Percentiles rank a stretch among this genome's conserved stretches.
phyloP scores from a whole-genome alignment of 139 green algal species.

The Micractinium conductrix region DNA sequence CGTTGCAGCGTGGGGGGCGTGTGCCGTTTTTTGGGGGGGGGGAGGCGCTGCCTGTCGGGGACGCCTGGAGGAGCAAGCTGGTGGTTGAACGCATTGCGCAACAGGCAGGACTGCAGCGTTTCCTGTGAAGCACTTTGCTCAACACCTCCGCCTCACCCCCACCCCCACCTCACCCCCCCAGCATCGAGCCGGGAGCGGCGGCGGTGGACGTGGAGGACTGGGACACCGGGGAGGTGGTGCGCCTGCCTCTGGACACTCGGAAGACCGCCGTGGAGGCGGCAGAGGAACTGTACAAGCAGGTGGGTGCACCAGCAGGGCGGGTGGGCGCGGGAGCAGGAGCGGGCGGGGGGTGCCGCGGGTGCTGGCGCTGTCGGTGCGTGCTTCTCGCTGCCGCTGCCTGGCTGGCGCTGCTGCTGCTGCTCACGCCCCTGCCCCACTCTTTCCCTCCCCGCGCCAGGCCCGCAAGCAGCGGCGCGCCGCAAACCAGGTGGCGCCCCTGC shows the following conservation, averaged over 20 bases:
- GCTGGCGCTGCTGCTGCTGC: not conserved
- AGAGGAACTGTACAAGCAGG: conserved; percentile 69
- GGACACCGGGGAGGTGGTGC: conserved; percentile 69
- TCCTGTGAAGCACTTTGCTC: too few species aligned
- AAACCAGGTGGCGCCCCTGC: conserved; percentile 70
- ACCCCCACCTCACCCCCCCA: not conserved
- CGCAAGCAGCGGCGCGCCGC: conserved; percentile 71
- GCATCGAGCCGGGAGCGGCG: conserved; percentile 29
- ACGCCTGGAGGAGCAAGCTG: too few species aligned
- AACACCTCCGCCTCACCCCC: not conserved
- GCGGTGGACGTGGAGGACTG: conserved; percentile 78
- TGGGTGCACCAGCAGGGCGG: not conserved
- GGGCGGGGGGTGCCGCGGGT: not conserved
- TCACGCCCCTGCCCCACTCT: not conserved
- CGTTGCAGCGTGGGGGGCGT: too few species aligned
- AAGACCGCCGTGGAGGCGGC: conserved; percentile 49
- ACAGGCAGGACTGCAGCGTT: too few species aligned
- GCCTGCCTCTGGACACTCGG: conserved; percentile 62
- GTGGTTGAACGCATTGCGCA: too few species aligned
- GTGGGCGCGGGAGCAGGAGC: not conserved
- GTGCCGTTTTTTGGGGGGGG: too few species aligned
- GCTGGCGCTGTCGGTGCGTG: not conserved
- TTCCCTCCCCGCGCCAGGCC: conserved; percentile 38
- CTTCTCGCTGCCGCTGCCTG: not conserved
- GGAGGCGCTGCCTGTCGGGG: too few species aligned